Conservation (phyloP, 208 protist genomes). For the Wallacemonas sp. region DNA sequence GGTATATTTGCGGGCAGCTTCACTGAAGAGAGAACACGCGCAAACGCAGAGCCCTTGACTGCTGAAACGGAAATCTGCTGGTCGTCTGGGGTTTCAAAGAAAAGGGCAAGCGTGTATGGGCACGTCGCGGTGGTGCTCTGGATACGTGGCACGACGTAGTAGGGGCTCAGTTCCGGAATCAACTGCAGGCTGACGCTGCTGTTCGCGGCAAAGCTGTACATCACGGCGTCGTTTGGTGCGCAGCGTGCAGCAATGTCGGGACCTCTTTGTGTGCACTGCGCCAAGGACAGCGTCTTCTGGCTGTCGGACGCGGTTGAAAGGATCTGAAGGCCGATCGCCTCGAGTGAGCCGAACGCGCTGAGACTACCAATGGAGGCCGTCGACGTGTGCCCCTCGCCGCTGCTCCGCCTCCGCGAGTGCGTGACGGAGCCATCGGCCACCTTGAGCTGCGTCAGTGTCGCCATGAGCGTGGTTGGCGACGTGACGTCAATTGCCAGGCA, state of each 20-base stretch:
- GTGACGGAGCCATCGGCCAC: background rate
- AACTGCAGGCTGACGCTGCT: constrained; percentile 32
- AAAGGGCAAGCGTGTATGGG: constrained; percentile 9
- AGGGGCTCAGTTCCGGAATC: constrained; percentile 42
- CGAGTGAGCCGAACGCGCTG: background rate
- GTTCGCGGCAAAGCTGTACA: constrained; percentile 42
- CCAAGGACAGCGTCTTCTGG: background rate
- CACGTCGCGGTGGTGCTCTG: background rate
- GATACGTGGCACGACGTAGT: constrained; percentile 37
- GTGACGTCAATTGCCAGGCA: constrained; percentile 47
- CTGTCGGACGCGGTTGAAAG: background rate
- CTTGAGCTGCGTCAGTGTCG: constrained; percentile 40
- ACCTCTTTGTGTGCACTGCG: background rate
- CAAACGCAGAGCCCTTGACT: background rate
- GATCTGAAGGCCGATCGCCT: constrained; percentile 14
- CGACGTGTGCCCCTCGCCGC: constrained; percentile 6
- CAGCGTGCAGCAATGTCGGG: constrained; percentile 23
- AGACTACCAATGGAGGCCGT: constrained; percentile 10
- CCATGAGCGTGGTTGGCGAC: constrained; percentile 27
- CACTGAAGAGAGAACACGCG: background rate
- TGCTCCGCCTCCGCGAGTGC: background rate
- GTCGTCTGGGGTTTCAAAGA: background rate
- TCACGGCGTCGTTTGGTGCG: constrained; percentile 10
- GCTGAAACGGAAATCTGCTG: background rate
- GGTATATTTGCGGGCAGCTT: background rate